Conservation (phyloP, 805 yeast genomes). For the Metschnikowia matae region DNA sequence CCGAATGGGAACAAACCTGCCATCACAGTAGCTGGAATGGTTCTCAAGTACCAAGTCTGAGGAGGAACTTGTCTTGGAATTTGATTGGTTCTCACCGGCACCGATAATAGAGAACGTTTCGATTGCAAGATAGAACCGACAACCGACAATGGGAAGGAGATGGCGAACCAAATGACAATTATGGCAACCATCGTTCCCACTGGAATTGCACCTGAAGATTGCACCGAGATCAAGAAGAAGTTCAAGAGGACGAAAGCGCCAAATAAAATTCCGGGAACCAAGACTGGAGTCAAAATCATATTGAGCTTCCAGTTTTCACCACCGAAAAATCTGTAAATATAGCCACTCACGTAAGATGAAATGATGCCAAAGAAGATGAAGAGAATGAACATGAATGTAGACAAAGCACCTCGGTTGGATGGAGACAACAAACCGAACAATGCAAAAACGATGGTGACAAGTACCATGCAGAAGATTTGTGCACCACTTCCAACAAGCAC, state of each 20-base stretch:
- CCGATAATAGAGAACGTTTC: constrained; percentile 51
- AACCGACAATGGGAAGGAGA: constrained; percentile 80
- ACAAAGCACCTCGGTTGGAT: constrained; percentile 87
- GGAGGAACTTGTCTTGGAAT: constrained; percentile 94
- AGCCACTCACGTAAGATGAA: constrained; percentile 86
- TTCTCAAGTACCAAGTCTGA: constrained; percentile 79
- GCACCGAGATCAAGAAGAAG: constrained; percentile 70
- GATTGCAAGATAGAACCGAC: constrained; percentile 79
- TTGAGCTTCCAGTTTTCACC: constrained; percentile 91
- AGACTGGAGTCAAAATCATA: constrained; percentile 72
- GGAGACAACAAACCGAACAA: constrained; percentile 88
- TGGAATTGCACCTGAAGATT: constrained; percentile 94
- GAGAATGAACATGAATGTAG: constrained; percentile 83
- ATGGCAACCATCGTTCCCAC: constrained; percentile 82
- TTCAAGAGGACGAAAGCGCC: constrained; percentile 63
- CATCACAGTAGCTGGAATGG: constrained; percentile 60
- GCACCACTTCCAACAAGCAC: constrained; percentile 84
- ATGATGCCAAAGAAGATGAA: constrained; percentile 77
- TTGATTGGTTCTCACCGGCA: constrained; percentile 90
- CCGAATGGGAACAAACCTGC: constrained; percentile 95
- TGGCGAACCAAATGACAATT: constrained; percentile 75
- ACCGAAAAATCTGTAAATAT: constrained; percentile 80
- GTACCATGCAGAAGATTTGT: constrained; percentile 75
- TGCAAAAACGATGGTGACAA: constrained; percentile 74
- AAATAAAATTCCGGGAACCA: constrained; percentile 82